These are phyloP conservation scores for Aspergillus brasiliensis DNA, from an alignment of 2,329 filamentous ascomycete genomes.

Conservation along the genomic window DNA sequence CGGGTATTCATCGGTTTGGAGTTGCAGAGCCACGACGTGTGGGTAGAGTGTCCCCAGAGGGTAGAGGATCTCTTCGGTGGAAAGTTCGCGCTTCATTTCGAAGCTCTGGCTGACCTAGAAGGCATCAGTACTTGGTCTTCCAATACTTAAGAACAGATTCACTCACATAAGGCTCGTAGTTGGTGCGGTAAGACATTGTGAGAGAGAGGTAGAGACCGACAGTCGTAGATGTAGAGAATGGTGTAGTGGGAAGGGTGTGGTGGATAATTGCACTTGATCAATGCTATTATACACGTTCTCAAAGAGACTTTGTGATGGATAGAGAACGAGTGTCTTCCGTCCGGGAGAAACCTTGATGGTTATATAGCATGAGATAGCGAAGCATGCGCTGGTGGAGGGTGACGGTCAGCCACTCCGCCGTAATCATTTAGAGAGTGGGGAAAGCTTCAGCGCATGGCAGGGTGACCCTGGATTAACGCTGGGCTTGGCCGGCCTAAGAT, in stretches of 20 bases:
- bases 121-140: constrained; percentile 9
- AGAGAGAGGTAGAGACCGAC: background rate
- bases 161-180: constrained; percentile 44
- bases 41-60: constrained; percentile 39
- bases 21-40: constrained; percentile 40
- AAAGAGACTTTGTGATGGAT: constrained; percentile 6
- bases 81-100: constrained; percentile 29
- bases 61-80: constrained; percentile 34
- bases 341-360: constrained; percentile 19
- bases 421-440: constrained; percentile 12
- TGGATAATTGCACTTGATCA: background rate
- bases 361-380: constrained; percentile 18
- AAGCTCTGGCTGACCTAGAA: constrained; percentile 29
- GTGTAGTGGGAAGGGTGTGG: background rate
- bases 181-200: constrained; percentile 42
- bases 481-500: background rate
- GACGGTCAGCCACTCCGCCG: constrained; percentile 5
- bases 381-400: constrained; percentile 14
- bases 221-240: background rate
- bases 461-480: constrained; percentile 13
- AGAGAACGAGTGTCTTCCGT: constrained; percentile 9
- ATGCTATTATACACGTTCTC: constrained; percentile 5
- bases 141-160: background rate
- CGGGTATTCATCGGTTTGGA: constrained; percentile 32
- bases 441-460: constrained; percentile 17